Evolutionary conservation across 2,329 filamentous ascomycete genomes (phyloP).

Genomic region (Xylariaceae sp.): DNA sequence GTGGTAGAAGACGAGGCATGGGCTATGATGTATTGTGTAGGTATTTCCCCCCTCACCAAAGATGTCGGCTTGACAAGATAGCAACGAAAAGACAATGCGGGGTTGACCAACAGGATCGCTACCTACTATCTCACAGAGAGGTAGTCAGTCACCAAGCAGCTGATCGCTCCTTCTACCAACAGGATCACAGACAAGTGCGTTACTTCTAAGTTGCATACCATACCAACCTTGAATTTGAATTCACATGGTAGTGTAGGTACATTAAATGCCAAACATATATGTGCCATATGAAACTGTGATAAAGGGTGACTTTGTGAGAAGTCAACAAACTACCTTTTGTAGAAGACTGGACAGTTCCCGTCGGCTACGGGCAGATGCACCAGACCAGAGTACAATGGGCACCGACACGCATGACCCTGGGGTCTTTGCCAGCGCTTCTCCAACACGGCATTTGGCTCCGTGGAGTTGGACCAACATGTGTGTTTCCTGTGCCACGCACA

Average conservation of each 20-base stretch:
- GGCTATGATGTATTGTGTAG: constrained; percentile 12
- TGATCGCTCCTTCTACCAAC: constrained; percentile 11
- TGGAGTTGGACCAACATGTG: not conserved
- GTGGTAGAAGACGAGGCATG: too few species aligned
- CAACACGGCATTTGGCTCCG: not conserved
- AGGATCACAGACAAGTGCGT: too few species aligned
- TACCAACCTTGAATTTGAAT: too few species aligned
- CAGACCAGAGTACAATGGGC: too few species aligned
- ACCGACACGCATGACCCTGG: too few species aligned
- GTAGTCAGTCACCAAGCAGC: constrained; percentile 8
- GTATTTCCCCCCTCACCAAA: constrained; percentile 12
- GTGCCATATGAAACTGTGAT: too few species aligned
- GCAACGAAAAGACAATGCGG: constrained; percentile 16
- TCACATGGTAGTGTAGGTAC: too few species aligned
- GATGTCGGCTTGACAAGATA: constrained; percentile 13
- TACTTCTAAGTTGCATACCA: too few species aligned
- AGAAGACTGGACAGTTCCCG: constrained; percentile 7
- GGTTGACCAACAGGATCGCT: constrained; percentile 5
- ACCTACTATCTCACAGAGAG: constrained; percentile 3
- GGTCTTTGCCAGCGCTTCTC: too few species aligned
- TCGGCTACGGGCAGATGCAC: too few species aligned
- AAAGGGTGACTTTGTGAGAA: too few species aligned
- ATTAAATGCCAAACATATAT: too few species aligned
- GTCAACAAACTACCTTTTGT: constrained; percentile 13
- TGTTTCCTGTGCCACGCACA: not conserved